Evolutionary conservation across 176 grass and related monocot genomes (phyloP), one percentile per base, ranked within the genome.

Genomic region (Tillandsia leiboldiana): DNA sequence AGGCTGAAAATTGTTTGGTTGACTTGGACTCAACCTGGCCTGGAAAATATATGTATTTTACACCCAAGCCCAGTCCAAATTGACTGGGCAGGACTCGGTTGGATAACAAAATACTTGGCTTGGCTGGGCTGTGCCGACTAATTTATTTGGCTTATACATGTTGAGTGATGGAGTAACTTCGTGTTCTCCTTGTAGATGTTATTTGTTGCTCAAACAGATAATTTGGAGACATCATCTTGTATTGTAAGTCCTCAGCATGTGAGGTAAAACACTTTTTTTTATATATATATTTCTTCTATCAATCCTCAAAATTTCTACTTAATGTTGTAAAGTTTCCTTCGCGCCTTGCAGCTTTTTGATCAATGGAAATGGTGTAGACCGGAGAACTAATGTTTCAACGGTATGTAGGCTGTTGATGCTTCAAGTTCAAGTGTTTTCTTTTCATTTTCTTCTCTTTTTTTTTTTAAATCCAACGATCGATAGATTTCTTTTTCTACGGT

Each of bases 321-420:
- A 52, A 70, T 65, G 51, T 27, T 50, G 56, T 79, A 28, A 61
- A 17, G 1, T 49, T 48, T 81, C 65, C 72, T 12, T 77, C 3
- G 2, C 3, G 63, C 81, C 54, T 82, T 83, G 69, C 74, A 99
- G 94, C 66, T 90, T 99, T 86, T 82, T 99, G 76, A 53, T 99
- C 50, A 99, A 99, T 26, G 94, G 90, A 73, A 99, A 87, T 68
- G 89, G 84, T 5, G 84, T 99, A 51, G 94, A 99, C 62, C 90
- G 65, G 75, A 99, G 94, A 77, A 99, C 75, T 76, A 99, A 87
- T 82, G 65, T 87, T 79, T 76, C 77, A 75, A 83, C 93, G 94
- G 94, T 99, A 64, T 69, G 86, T 77, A 23, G 51, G 53, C 48
- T 57, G 49, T 26, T 61, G 5, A 42, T 42, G 33, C 7, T 42